Base-by-base conservation (phyloP, 2,329 filamentous ascomycete species). In the Dothiorella sarmentorum region DNA sequence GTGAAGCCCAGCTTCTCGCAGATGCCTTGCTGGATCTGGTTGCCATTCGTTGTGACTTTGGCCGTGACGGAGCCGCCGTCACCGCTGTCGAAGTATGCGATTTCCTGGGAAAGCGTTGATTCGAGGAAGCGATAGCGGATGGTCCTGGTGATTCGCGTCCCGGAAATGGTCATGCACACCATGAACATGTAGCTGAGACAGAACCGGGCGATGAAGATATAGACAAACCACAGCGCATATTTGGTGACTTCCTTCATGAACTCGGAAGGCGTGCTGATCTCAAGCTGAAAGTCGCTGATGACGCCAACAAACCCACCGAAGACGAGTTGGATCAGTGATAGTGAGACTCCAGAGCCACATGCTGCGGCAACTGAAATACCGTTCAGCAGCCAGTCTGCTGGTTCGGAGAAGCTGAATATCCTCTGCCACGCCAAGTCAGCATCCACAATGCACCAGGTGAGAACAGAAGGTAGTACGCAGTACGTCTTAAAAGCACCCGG, bases 21-120 rank as follows among this genome's bases (percentile, higher is more conserved):
- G 43, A 99, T 91, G 58, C 91, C 93, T 64, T 96, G 91, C 73
- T 96, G 93, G 58, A 97, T 87, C 56, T 95, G 78, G 68, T 96
- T 97, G 42, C 91, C 95, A 71, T 97, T 93, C 10, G 92, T 88
- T 0, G 93, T 97, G 65, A 97, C 96, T 63, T 92, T 85, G 1
- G 91, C 96, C 0, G 91, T 95, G 61, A 96, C 89, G 75, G 96
- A 91, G 62, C 91, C 91, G 4, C 72, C 72, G 3, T 72, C 68
- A 10, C 47, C 47, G 17, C 82, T 83, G 69, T 90, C 87, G 43
- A 89, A 82, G 33, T 86, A 84, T 61, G 86, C 82, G 44, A 90
- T 82, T 49, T 85, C 83, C 69, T 89, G 85, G 2, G 77, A 74
- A 51, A 91, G 84, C 4, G 89, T 78, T 37, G 79, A 77, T 45